Evolutionary conservation across 441 rosid species (phyloP).

Genomic region (Hura crepitans): DNA sequence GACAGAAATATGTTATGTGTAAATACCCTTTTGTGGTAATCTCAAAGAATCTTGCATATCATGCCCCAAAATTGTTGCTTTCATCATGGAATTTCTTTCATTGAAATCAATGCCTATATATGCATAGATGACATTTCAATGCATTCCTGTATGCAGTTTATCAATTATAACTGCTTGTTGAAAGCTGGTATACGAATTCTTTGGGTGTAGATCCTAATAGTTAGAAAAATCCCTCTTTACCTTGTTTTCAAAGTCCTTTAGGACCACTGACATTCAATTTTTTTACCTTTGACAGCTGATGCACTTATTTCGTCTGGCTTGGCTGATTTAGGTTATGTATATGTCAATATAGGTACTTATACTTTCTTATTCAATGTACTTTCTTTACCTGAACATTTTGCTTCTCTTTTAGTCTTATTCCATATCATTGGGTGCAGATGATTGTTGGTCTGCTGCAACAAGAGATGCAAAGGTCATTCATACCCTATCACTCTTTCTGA

Average conservation of each 20-base stretch:
- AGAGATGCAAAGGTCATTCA: slow-evolving; percentile 58
- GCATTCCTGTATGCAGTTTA: neutral
- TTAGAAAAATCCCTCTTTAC: slow-evolving; percentile 1
- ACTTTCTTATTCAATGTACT: slow-evolving; percentile 14
- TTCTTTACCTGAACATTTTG: slow-evolving; percentile 9
- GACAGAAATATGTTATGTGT: neutral
- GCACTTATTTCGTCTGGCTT: slow-evolving; percentile 83
- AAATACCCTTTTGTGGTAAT: neutral
- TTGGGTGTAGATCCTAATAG: neutral
- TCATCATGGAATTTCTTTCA: neutral
- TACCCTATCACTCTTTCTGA: neutral
- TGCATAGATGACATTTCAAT: neutral
- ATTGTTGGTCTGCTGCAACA: slow-evolving; percentile 70
- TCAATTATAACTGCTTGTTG: neutral
- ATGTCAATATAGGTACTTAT: slow-evolving; percentile 76
- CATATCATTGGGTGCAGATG: slow-evolving; percentile 54
- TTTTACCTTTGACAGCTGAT: slow-evolving; percentile 54
- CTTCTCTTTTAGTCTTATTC: slow-evolving; percentile 22
- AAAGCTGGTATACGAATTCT: neutral
- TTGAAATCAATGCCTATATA: slow-evolving; percentile 1
- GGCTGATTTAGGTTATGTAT: slow-evolving; percentile 76
- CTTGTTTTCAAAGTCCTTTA: neutral
- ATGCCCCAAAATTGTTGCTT: neutral
- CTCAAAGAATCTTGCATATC: neutral
- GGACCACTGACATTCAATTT: slow-evolving; percentile 27